These are phyloP conservation scores for Gonium pectorale DNA, from an alignment of 139 green algal genomes.

Conservation along the genomic window DNA sequence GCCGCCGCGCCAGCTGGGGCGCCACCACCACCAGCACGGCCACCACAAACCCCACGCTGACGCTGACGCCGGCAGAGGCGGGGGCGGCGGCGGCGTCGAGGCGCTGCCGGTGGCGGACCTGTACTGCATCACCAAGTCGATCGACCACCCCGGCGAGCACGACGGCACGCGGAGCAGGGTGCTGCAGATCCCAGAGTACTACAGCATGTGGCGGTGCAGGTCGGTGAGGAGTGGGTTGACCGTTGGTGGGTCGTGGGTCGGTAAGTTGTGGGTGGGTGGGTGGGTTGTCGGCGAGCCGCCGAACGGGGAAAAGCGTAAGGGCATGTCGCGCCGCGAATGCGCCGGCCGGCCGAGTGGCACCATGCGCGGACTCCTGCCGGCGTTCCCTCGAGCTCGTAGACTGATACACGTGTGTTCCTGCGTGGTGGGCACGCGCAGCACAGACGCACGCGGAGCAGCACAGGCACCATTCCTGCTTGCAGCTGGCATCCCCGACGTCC, in stretches of 20 bases:
- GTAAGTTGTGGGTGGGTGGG: neutral
- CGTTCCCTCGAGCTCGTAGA: no score
- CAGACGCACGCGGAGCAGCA: no score
- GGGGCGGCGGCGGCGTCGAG: neutral
- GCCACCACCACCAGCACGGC: neutral
- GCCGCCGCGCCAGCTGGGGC: neutral
- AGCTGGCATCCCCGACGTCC: neutral
- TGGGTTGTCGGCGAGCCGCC: no score
- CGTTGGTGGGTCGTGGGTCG: neutral
- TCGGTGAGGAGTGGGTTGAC: neutral
- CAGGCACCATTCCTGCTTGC: neutral
- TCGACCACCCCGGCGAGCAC: slow-evolving; percentile 21
- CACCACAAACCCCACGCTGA: neutral
- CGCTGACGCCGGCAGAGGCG: neutral
- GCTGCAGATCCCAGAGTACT: slow-evolving; percentile 44
- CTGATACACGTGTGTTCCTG: no score
- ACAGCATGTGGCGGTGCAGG: slow-evolving; percentile 59
- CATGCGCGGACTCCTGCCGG: no score
- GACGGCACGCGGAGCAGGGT: slow-evolving; percentile 15
- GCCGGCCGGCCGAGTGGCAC: no score
- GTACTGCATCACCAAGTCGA: slow-evolving; percentile 42
- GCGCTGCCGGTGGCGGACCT: slow-evolving; percentile 48
- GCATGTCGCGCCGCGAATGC: no score
- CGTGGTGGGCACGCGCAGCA: no score
- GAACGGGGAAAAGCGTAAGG: no score